Evolutionary conservation across 78 protist species (phyloP).

Genomic region (Chrysochromulina parva): DNA sequence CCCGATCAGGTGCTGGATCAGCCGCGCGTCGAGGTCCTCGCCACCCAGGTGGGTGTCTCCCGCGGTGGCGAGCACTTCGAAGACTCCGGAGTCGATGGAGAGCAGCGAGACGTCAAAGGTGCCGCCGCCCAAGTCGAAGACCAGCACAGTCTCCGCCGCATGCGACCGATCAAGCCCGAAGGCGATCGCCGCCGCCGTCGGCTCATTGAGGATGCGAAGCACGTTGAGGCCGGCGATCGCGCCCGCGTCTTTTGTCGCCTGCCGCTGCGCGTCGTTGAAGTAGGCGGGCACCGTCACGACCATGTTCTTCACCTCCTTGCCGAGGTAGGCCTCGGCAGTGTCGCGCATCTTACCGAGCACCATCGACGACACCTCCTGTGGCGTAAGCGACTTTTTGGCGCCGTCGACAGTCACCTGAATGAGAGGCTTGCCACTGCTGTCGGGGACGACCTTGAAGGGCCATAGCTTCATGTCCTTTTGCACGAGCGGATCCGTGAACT

Average conservation of each 20-base stretch:
- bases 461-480: constrained; percentile 70
- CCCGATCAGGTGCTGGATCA: constrained; percentile 66
- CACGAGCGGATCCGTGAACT: constrained; percentile 32
- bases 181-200: constrained; percentile 90
- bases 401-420: constrained; percentile 23
- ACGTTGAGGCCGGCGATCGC: background rate
- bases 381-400: background rate
- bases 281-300: constrained; percentile 95
- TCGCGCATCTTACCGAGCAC: constrained; percentile 42
- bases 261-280: constrained; percentile 79
- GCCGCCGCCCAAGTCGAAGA: constrained; percentile 97
- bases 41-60: constrained; percentile 99
- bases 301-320: constrained; percentile 49
- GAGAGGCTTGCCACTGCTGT: constrained; percentile 49
- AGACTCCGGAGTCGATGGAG: constrained; percentile 60
- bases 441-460: constrained; percentile 84
- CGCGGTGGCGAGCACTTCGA: constrained; percentile 91
- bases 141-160: constrained; percentile 62
- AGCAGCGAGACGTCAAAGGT: constrained; percentile 89
- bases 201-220: constrained; percentile 82
- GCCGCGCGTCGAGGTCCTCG: constrained; percentile 89
- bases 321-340: constrained; percentile 9
- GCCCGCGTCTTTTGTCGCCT: constrained; percentile 76
- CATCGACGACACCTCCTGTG: constrained; percentile 56
- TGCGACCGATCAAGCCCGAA: too few species aligned